Evolutionary conservation across 2,329 filamentous ascomycete genomes (phyloP), one percentile per base, ranked within the genome.

Genomic region (Colletotrichum navitas): DNA sequence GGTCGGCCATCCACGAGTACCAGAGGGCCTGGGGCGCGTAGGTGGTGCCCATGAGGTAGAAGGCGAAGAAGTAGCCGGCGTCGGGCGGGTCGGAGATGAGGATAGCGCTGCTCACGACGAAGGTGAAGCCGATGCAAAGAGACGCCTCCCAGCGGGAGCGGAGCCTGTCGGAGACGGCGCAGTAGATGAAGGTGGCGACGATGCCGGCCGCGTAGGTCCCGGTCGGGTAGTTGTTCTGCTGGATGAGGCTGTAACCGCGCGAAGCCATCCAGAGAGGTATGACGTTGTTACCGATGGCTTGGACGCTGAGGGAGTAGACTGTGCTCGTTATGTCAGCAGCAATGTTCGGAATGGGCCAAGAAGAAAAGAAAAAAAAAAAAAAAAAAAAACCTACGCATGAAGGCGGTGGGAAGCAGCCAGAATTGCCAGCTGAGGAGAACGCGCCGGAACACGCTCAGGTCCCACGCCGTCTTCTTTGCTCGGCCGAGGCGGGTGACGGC

Each of bases 1-100:
- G 75, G 63, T 85, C 83, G 0, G 83, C 83, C 81, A 85, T 83
- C 83, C 83, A 85, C 0, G 81, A 81, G 72, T 85, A 85, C 83
- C 83, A 85, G 24, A 85, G 75, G 5, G 83, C 83, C 67, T 85
- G 83, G 1, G 83, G 83, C 2, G 83, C 83, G 64, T 82, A 85
- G 0, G 82, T 84, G 0, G 83, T 84, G 3, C 83, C 83, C 2
- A 85, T 78, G 1, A 84, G 74, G 72, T 84, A 85, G 69, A 84
- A 84, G 8, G 83, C 82, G 55, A 84, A 81, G 66, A 85, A 85
- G 66, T 83, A 80, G 41, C 78, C 82, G 0, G 78, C 79, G 49
- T 82, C 78, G 7, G 73, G 66, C 1, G 81, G 80, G 16, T 79
- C 74, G 7, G 80, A 77, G 29, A 83, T 79, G 7, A 83, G 71